These are phyloP conservation scores for Funneliformis caledonium DNA, from an alignment of 371 early-diverging fungal genomes.

Conservation along the genomic window DNA sequence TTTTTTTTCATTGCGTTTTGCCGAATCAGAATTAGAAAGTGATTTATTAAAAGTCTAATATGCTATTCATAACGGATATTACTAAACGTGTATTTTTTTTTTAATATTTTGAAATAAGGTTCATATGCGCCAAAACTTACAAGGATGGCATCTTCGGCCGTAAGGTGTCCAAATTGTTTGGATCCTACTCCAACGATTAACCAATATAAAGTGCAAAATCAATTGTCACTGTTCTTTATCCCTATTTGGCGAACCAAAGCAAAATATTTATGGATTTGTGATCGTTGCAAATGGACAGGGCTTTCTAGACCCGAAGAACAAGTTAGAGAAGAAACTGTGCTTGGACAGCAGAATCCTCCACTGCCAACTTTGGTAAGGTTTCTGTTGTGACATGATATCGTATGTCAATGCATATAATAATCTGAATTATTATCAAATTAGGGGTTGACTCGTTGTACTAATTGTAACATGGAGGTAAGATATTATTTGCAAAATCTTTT, in stretches of 20 bases:
- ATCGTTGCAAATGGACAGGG: constrained; percentile 9
- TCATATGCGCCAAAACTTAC: background rate
- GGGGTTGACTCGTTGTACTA: background rate
- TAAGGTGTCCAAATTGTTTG: constrained; percentile 22
- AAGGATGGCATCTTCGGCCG: background rate
- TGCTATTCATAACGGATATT: background rate
- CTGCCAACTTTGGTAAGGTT: constrained; percentile 22
- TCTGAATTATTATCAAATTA: background rate
- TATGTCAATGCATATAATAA: no score
- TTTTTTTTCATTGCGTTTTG: no score
- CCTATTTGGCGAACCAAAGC: background rate
- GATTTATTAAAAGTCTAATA: no score
- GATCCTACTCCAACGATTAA: constrained; percentile 16
- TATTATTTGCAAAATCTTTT: background rate
- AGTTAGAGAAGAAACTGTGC: background rate
- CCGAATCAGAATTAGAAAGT: no score
- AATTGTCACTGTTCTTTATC: constrained; percentile 19
- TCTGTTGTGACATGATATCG: background rate
- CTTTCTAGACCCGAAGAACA: constrained; percentile 5
- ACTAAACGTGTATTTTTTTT: background rate
- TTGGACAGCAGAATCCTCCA: background rate
- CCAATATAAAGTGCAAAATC: background rate
- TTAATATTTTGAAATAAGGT: background rate
- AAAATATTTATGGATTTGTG: constrained; percentile 28
- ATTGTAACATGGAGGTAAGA: constrained; percentile 6